These are phyloP conservation scores for Kuraishia floccosa DNA, from an alignment of 805 yeast species.

Conservation along the genomic window DNA sequence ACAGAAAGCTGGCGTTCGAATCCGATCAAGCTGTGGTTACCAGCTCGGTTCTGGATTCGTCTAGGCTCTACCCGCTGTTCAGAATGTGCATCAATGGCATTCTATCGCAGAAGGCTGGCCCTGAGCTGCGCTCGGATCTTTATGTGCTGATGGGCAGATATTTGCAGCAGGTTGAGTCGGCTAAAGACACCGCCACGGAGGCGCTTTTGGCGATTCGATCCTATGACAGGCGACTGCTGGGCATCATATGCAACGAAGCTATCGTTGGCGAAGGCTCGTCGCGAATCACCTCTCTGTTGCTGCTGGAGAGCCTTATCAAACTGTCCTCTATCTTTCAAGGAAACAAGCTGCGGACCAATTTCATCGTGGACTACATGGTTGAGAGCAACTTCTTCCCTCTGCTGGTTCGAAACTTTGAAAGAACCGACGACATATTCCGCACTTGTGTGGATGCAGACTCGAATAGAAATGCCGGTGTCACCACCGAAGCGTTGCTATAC, in stretches of 20 bases:
- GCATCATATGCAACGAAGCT: slow-evolving; percentile 65
- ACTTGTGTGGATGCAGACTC: slow-evolving; percentile 16
- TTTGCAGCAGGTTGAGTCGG: slow-evolving; percentile 35
- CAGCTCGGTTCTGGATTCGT: slow-evolving; percentile 23
- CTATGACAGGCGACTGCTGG: slow-evolving; percentile 48
- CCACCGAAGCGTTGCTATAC: slow-evolving; percentile 46
- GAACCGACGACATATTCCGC: slow-evolving; percentile 53
- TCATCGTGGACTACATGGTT: slow-evolving; percentile 48
- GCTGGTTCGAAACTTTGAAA: slow-evolving; percentile 54
- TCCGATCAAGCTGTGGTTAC: background rate
- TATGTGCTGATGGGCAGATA: slow-evolving; percentile 65
- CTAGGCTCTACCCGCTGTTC: slow-evolving; percentile 55
- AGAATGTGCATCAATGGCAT: slow-evolving; percentile 68
- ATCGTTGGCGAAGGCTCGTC: slow-evolving; percentile 68
- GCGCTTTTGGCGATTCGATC: slow-evolving; percentile 44
- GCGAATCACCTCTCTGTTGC: slow-evolving; percentile 63
- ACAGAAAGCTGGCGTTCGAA: slow-evolving; percentile 12
- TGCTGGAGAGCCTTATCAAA: slow-evolving; percentile 40
- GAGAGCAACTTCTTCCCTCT: slow-evolving; percentile 55
- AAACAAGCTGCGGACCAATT: slow-evolving; percentile 37
- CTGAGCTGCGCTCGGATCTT: slow-evolving; percentile 63
- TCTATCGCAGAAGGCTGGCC: slow-evolving; percentile 54
- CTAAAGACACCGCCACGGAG: slow-evolving; percentile 30
- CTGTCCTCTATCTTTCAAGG: slow-evolving; percentile 37
- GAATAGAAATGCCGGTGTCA: slow-evolving; percentile 18